Evolutionary conservation across 306 rosid species (phyloP), one percentile per base, ranked within the genome.

Genomic region (Albizia julibrissin): DNA sequence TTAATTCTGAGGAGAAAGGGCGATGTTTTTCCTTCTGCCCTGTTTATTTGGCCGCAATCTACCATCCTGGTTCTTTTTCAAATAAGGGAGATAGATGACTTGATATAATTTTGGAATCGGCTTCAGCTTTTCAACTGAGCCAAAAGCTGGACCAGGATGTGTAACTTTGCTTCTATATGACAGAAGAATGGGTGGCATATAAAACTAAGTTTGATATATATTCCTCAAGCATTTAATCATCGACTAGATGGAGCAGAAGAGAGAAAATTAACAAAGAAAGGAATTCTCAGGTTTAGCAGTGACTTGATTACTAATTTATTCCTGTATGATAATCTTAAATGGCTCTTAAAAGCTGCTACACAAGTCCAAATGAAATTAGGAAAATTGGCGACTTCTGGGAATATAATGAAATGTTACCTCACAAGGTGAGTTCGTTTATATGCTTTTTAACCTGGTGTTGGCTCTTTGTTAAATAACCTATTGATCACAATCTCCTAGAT

Each of bases 211-310:
- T 86, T 90, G 84, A 89, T 84, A 69, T 72, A 69, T 82, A 80
- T 61, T 86, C 86, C 78, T 82, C 89, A 78, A 82, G 85, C 85
- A 81, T 85, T 87, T 71, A 87, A 75, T 78, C 90, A 86, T 92
- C 89, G 72, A 76, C 64, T 80, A 84, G 84, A 74, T 80, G 88
- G 77, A 87, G 88, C 83, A 74, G 86, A 90, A 83, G 87, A 70
- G 85, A 12, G 79, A 69, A 47, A 74, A 52, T 81, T 72, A 83
- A 84, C 81, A 76, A 88, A 87, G 85, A 86, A 84, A 79, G 81
- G 82, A 79, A 42, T 82, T 81, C 81, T 80, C 87, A 82, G 83
- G 85, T 86, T 82, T 72, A 82, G 71, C 58, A 66, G 79, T 69
- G 61, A 77, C 83, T 81, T 77, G 84, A 76, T 84, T 66, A 46